phyloP scores from a whole-genome alignment of 495 filamentous ascomycete genomes.

The Aspergillus sparsus region DNA sequence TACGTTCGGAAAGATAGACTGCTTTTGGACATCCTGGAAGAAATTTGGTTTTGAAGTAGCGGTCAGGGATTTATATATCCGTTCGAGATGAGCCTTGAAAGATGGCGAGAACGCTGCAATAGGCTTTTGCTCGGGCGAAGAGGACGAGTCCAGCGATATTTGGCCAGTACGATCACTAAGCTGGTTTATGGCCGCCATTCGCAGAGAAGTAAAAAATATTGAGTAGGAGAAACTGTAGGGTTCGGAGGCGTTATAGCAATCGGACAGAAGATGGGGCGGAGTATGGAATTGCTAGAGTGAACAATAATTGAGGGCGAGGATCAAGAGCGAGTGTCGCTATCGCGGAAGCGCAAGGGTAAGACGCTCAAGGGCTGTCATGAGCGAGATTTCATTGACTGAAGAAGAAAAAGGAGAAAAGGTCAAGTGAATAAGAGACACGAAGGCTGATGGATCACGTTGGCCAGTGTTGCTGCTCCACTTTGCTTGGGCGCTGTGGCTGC shows the following conservation, averaged over 20 bases:
- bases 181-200: constrained; percentile 14
- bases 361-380: neutral
- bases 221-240: no score
- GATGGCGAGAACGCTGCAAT: constrained; percentile 32
- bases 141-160: constrained; percentile 14
- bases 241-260: no score
- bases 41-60: constrained; percentile 24
- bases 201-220: neutral
- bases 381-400: neutral
- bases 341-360: neutral
- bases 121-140: constrained; percentile 10
- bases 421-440: neutral
- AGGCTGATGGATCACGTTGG: constrained; percentile 1
- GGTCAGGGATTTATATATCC: constrained; percentile 35
- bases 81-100: constrained; percentile 33
- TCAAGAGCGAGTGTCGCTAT: neutral
- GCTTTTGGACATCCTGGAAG: constrained; percentile 31
- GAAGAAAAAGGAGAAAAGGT: neutral
- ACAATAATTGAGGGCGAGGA: no score
- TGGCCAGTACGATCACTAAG: constrained; percentile 20
- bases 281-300: no score
- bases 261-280: no score
- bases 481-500: constrained; percentile 4
- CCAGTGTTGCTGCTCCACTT: constrained; percentile 9
- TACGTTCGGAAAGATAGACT: constrained; percentile 1